These are phyloP conservation scores for Raphanus sativus DNA, from an alignment of 345 rosid genomes.

Conservation along the genomic window DNA sequence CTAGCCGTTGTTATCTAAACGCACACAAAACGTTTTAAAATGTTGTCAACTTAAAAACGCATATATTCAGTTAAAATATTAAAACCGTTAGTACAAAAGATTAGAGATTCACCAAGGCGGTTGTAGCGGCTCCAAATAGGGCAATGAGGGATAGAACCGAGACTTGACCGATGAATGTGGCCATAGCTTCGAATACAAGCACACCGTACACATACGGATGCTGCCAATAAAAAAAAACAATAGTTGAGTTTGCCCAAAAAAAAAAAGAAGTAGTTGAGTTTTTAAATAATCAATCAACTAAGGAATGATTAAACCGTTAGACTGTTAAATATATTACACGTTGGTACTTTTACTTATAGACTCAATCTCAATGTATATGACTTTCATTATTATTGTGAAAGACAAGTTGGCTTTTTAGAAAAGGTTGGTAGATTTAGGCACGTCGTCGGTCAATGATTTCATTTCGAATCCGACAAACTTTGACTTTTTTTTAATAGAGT, in stretches of 20 bases:
- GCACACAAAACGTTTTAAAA: background rate
- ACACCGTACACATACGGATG: constrained; percentile 93
- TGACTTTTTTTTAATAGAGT: background rate
- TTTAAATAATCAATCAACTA: background rate
- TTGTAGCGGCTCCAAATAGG: constrained; percentile 91
- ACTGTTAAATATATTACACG: constrained; percentile 4
- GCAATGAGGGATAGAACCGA: constrained; percentile 94
- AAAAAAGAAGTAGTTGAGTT: background rate
- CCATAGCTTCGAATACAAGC: constrained; percentile 89
- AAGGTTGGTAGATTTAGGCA: constrained; percentile 37
- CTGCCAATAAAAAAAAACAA: constrained; percentile 43
- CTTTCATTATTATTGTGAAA: background rate
- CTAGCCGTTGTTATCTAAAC: constrained; percentile 40
- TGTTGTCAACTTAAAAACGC: background rate
- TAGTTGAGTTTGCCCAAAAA: background rate
- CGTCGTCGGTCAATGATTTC: constrained; percentile 33
- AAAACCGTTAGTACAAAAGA: background rate
- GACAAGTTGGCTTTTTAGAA: constrained; percentile 2
- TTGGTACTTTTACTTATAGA: constrained; percentile 27
- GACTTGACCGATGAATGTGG: constrained; percentile 90
- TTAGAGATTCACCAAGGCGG: constrained; percentile 71
- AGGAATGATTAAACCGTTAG: background rate
- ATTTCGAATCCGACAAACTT: constrained; percentile 5
- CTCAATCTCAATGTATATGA: background rate
- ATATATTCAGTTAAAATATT: background rate